phyloP scores from a whole-genome alignment of 257 asterid genomes.

The Solanum virginianum region DNA sequence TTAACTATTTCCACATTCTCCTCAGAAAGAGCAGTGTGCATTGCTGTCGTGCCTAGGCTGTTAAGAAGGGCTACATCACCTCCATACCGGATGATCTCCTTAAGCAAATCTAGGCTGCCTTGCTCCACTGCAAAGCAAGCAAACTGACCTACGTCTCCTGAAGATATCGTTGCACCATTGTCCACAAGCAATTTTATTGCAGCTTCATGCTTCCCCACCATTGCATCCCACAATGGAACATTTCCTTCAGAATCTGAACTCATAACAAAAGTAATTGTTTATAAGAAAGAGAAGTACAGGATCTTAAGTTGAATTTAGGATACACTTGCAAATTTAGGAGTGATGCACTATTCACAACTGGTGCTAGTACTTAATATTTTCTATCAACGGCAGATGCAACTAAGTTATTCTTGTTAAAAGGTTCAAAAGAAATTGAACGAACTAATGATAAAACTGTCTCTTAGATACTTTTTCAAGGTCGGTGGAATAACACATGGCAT shows the following conservation, averaged over 20 bases:
- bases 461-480: not conserved
- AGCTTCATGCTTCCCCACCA: slow-evolving; percentile 36
- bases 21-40: slow-evolving; percentile 58
- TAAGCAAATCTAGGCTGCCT: slow-evolving; percentile 41
- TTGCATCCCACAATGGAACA: slow-evolving; percentile 78
- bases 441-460: not conserved
- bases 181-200: slow-evolving; percentile 36
- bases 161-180: slow-evolving; percentile 48
- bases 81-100: slow-evolving; percentile 34
- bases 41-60: slow-evolving; percentile 47
- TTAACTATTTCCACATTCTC: slow-evolving; percentile 47
- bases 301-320: not conserved
- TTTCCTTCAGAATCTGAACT: slow-evolving; percentile 41
- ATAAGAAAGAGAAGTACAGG: not conserved
- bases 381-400: not conserved
- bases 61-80: slow-evolving; percentile 50
- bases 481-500: not conserved
- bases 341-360: not conserved
- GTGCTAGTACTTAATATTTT: not conserved
- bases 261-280: not conserved
- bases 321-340: not conserved
- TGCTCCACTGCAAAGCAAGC: slow-evolving; percentile 61
- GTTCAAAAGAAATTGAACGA: not conserved
- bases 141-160: slow-evolving; percentile 51
- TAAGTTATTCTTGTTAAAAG: not conserved